Percentiles rank a stretch among this genome's conserved stretches.
Evolutionary conservation across 225 moss, liverwort and hornwort genomes (phyloP).

Genomic region (Asterella californica): DNA sequence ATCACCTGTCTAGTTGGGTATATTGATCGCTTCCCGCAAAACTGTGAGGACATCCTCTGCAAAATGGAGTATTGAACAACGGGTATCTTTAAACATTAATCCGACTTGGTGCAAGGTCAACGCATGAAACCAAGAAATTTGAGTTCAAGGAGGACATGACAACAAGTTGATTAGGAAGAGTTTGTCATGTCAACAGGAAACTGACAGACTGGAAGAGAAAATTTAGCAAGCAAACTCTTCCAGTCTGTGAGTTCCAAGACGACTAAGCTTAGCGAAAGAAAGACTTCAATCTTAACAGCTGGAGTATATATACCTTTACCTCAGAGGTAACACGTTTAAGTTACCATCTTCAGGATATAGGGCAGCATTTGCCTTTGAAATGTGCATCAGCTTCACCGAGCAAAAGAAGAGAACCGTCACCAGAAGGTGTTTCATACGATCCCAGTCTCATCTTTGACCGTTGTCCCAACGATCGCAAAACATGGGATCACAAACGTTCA

Average conservation of each 20-base stretch:
- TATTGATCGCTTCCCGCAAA: background rate
- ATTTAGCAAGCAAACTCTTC: too few species aligned
- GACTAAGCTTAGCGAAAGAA: too few species aligned
- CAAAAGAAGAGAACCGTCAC: background rate
- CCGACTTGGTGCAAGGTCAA: background rate
- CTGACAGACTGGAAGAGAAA: too few species aligned
- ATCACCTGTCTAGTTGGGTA: background rate
- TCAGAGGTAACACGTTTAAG: too few species aligned
- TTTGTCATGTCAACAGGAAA: too few species aligned
- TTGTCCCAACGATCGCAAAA: background rate
- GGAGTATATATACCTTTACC: too few species aligned
- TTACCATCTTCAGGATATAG: slow-evolving; percentile 8
- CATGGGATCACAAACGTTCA: background rate
- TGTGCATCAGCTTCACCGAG: background rate
- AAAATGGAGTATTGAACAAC: background rate
- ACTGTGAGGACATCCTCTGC: slow-evolving; percentile 1
- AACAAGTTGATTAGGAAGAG: too few species aligned
- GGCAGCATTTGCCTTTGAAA: background rate
- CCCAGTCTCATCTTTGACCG: background rate
- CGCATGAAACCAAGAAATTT: too few species aligned
- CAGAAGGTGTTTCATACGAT: background rate
- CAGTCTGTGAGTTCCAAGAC: too few species aligned
- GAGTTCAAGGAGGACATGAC: too few species aligned
- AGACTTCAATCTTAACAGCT: too few species aligned
- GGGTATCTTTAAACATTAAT: background rate